Evolutionary conservation across 2,329 filamentous ascomycete species (phyloP), one percentile per base, ranked within the genome.

Genomic region (Botrytis pseudocinerea): DNA sequence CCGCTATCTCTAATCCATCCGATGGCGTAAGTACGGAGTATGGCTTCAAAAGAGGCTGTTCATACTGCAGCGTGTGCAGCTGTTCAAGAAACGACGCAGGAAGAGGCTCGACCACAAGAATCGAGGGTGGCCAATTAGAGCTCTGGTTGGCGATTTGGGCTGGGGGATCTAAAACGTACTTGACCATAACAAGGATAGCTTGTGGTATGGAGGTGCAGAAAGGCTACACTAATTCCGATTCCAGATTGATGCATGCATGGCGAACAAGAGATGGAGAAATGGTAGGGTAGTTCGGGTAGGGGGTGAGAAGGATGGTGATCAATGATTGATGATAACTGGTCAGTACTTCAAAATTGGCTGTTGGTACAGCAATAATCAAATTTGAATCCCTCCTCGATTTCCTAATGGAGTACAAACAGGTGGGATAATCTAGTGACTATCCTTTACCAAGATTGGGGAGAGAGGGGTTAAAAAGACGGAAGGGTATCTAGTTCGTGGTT

Each of bases 261-360:
- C 61, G 61, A 63, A 63, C 35, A 18, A 57, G 46, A 42, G 48
- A 57, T 68, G 64, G 65, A 68, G 65, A 68, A 68, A 68, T 28
- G 65, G 65, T 57, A 68, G 35, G 48, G 48, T 63, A 63, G 40
- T 28, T 63, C 59, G 40, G 61, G 61, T 63, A 44, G 40, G 40
- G 61, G 61, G n/a, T 42, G 60, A 42, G 22, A 57, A 28, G 51
- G n/a, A 32, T 28, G 51, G 14, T 61, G 59, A 38, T 63, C n/a
- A 44, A 63, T 44, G 64, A n/a, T 38, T 65, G 62, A 28, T 42
- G 48, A 22, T 54, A 48, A n/a, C 22, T 54, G 46, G 64, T 54
- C 35, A 57, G 51, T 20, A 48, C 20, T 14, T 38, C 44, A 18
- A 65, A 65, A 48, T 65, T 32, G 63, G 28, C 62, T 46, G 42